These are phyloP conservation scores for Wickerhamia fluorescens DNA, from an alignment of 805 yeast species.

Conservation along the genomic window DNA sequence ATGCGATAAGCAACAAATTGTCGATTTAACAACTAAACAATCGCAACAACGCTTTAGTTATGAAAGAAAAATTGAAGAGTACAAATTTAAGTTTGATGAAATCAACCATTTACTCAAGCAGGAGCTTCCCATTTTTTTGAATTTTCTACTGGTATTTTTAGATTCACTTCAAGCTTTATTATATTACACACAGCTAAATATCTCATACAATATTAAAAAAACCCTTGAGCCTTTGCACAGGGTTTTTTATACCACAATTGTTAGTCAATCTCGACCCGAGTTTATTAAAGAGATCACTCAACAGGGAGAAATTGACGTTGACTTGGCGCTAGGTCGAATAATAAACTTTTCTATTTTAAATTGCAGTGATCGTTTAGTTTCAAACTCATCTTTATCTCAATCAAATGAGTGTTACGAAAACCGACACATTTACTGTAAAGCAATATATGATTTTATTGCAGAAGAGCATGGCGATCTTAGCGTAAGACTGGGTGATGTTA, in stretches of 20 bases:
- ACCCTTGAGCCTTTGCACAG: constrained; percentile 12
- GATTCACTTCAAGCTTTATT: constrained; percentile 23
- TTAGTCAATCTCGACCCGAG: neutral
- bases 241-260: neutral
- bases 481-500: constrained; percentile 36
- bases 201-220: constrained; percentile 21
- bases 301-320: constrained; percentile 7
- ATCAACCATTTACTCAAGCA: constrained; percentile 33
- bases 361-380: no score
- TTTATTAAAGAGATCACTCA: constrained; percentile 5
- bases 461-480: constrained; percentile 35
- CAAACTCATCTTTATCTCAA: neutral
- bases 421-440: constrained; percentile 21
- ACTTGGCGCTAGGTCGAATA: constrained; percentile 1
- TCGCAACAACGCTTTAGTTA: constrained; percentile 15
- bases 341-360: neutral
- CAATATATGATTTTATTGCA: constrained; percentile 30
- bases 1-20: constrained; percentile 29
- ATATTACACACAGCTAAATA: constrained; percentile 32
- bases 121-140: constrained; percentile 42
- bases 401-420: neutral
- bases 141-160: constrained; percentile 22
- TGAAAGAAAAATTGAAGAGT: constrained; percentile 19
- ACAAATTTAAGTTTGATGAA: constrained; percentile 21
- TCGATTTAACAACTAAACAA: constrained; percentile 23